Percentiles rank a stretch among this genome's conserved stretches.
Conservation (phyloP, 768 basidiomycete species). For the Suillus discolor region DNA sequence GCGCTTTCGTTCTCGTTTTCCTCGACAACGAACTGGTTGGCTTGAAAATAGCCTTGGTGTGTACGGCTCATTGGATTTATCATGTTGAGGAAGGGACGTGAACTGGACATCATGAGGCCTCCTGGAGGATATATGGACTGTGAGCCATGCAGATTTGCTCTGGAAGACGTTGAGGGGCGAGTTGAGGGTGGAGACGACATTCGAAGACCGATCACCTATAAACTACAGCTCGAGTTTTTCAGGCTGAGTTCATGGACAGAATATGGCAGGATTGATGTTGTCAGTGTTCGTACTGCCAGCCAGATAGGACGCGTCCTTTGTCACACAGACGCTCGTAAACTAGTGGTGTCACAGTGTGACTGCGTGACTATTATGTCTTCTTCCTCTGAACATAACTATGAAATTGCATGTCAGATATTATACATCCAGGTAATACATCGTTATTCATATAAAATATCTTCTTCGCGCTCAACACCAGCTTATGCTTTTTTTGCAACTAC, state of each 20-base stretch:
- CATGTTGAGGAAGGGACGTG: slow-evolving; percentile 79
- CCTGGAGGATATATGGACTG: slow-evolving; percentile 31
- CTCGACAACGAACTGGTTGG: slow-evolving; percentile 69
- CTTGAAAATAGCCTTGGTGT: slow-evolving; percentile 76
- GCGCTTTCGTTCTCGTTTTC: slow-evolving; percentile 61
- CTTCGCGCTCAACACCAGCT: background rate
- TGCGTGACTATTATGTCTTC: slow-evolving; percentile 17
- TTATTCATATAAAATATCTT: background rate
- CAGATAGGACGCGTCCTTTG: slow-evolving; percentile 9
- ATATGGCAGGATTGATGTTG: slow-evolving; percentile 13
- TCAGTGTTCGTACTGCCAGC: slow-evolving; percentile 13
- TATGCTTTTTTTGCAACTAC: slow-evolving; percentile 15
- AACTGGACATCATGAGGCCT: slow-evolving; percentile 46
- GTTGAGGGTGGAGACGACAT: slow-evolving; percentile 15
- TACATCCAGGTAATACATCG: slow-evolving; percentile 3
- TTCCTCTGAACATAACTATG: background rate
- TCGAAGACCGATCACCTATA: background rate
- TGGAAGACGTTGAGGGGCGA: slow-evolving; percentile 21
- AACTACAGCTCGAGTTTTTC: background rate
- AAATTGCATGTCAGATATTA: slow-evolving; percentile 8
- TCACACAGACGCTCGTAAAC: slow-evolving; percentile 8
- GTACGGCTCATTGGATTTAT: slow-evolving; percentile 77
- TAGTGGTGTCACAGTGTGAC: slow-evolving; percentile 27
- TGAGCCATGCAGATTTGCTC: slow-evolving; percentile 25
- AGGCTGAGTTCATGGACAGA: slow-evolving; percentile 14